Evolutionary conservation across 164 flowering plant genomes (phyloP), one percentile per base, ranked within the genome.

Genomic region (Tetracentron sinense): DNA sequence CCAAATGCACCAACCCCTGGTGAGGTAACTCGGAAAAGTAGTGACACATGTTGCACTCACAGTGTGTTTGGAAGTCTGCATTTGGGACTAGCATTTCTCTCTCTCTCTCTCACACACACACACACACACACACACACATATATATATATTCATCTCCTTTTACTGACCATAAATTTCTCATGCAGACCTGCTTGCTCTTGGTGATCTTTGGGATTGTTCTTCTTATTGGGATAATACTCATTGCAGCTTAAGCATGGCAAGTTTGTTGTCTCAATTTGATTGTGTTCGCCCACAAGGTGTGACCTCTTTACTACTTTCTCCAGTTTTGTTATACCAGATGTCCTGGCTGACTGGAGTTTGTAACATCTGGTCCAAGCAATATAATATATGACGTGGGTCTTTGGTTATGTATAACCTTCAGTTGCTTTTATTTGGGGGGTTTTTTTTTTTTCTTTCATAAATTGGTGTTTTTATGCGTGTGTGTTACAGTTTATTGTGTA

Each of bases 171-270:
- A 56, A 25, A 52, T 52, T 64, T 49, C 31, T 49, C 14, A 27
- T 81, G 88, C 89, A 90, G 96, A 31, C 83, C 2, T 92, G 96
- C 77, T 74, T 90, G 88, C 84, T 92, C 10, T 62, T 90, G 83
- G 86, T 90, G 81, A 92, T 90, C 42, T 81, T 90, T 50, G 98
- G 95, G 59, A 83, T 92, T n/a, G 79, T 87, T 38, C 83, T 92
- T 51, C 88, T 88, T 59, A 88, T 88, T 42, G 82, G 88, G 68
- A 72, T 92, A 57, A 65, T 88, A 66, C 82, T 88, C 61, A 76
- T 90, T 26, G 90, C 78, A n/a, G 88, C 84, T 19, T 89, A 73
- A 79, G n/a, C n/a, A n/a, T 29, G 31, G 27, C 6, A 15, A 42
- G 56, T 46, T 42, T 42, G 60, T 51, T 38, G n/a, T n/a, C 14